Percentiles rank a stretch among this genome's conserved stretches.
These are phyloP conservation scores for Brassica nigra DNA, from an alignment of 345 rosid genomes.

Conservation along the genomic window DNA sequence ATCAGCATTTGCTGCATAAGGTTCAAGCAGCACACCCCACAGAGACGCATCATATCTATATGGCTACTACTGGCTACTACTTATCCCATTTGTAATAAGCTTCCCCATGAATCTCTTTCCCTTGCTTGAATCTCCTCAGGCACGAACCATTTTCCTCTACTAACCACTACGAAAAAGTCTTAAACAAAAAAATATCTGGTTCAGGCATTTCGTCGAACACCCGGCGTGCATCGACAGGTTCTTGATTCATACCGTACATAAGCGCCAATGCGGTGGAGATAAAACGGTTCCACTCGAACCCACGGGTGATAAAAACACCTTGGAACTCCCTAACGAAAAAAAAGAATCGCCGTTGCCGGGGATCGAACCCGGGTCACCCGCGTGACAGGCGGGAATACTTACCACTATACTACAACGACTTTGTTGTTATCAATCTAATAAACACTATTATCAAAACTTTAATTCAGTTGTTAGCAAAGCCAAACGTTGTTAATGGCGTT, in stretches of 20 bases:
- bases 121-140: constrained; percentile 65
- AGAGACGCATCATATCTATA: constrained; percentile 83
- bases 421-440: too few relatives aligned
- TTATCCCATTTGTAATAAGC: constrained; percentile 54
- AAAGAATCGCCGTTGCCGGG: constrained; percentile 74
- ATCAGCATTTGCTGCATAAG: constrained; percentile 58
- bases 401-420: constrained; percentile 99
- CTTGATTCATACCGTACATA: constrained; percentile 53
- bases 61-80: constrained; percentile 76
- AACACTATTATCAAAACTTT: too few relatives aligned
- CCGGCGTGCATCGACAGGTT: constrained; percentile 49
- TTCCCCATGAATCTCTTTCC: constrained; percentile 68
- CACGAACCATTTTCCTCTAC: not conserved
- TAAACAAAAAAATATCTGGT: constrained; percentile 64
- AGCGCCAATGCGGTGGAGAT: constrained; percentile 66
- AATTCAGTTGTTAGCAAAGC: not conserved
- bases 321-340: constrained; percentile 66
- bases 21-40: constrained; percentile 90
- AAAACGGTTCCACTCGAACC: constrained; percentile 58
- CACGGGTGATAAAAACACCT: constrained; percentile 57
- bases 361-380: constrained; percentile 99
- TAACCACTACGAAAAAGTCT: constrained; percentile 33
- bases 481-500: not conserved
- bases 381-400: constrained; percentile 97
- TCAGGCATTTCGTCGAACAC: constrained; percentile 76